These are phyloP conservation scores for Plasmodium gonderi DNA, from an alignment of 169 alveolate genomes.

Conservation along the genomic window DNA sequence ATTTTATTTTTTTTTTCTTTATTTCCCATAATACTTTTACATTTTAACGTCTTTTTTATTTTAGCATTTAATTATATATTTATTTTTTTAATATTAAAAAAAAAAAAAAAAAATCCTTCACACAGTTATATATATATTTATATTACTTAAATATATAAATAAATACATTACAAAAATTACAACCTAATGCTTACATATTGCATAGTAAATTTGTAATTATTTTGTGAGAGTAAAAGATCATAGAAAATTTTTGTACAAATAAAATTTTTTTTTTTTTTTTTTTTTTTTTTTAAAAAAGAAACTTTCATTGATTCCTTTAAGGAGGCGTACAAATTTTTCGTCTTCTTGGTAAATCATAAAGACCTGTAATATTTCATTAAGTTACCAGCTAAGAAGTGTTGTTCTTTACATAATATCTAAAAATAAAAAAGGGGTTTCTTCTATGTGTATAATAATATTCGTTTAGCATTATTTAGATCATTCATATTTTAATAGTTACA, in stretches of 20 bases:
- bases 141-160: not conserved
- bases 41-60: not conserved
- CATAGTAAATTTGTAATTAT: constrained; percentile 4
- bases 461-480: not conserved
- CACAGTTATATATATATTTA: not conserved
- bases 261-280: not conserved
- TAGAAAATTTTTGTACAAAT: constrained; percentile 9
- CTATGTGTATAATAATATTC: not conserved
- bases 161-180: not conserved
- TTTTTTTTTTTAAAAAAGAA: not conserved
- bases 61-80: not conserved
- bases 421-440: not conserved
- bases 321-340: not conserved
- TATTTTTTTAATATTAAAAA: not conserved
- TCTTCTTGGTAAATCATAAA: not conserved
- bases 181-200: not conserved
- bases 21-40: not conserved
- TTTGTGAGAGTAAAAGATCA: constrained; percentile 21
- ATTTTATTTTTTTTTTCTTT: not conserved
- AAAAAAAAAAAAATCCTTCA: not conserved
- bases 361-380: not conserved
- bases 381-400: not conserved
- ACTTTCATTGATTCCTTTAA: not conserved
- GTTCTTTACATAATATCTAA: not conserved
- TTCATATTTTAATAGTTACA: too few relatives aligned